phyloP scores from a whole-genome alignment of 2,329 filamentous ascomycete species.

The Bipolaris sorokiniana region DNA sequence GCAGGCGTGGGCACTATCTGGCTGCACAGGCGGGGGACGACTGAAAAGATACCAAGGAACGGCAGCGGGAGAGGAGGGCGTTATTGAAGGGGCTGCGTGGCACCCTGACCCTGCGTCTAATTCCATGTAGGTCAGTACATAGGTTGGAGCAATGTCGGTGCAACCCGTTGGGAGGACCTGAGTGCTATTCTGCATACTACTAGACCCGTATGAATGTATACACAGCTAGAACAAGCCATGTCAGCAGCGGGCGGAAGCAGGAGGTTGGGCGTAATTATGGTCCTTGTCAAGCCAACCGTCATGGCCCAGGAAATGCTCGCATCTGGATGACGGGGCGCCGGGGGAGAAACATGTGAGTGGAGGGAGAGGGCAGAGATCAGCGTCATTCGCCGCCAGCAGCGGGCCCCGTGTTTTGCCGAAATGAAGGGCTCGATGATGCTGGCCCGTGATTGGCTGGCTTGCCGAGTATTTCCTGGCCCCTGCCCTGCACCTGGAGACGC shows the following conservation, averaged over 20 bases:
- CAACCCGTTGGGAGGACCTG: too few species aligned
- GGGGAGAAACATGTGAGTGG: constrained; percentile 4
- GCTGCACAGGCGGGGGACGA: too few species aligned
- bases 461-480: neutral
- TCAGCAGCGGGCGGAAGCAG: neutral
- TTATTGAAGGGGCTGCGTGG: constrained; percentile 18
- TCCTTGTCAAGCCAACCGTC: too few species aligned
- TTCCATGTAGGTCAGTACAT: constrained; percentile 18
- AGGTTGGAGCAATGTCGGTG: too few species aligned
- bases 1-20: too few species aligned
- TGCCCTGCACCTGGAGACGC: neutral
- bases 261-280: constrained; percentile 8
- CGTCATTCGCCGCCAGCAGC: constrained; percentile 8
- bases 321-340: too few species aligned
- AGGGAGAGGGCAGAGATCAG: constrained; percentile 17
- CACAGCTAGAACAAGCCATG: too few species aligned
- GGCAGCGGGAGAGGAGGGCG: constrained; percentile 8
- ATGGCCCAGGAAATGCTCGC: too few species aligned
- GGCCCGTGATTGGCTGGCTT: constrained; percentile 21
- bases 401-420: constrained; percentile 24
- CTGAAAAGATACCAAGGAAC: neutral
- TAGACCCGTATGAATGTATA: too few species aligned
- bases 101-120: constrained; percentile 28
- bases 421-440: constrained; percentile 20
- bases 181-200: too few species aligned